Percentiles rank a stretch among this genome's conserved stretches.
These are phyloP conservation scores for Ceratocystis papillata DNA, from an alignment of 2,329 filamentous ascomycete genomes.

Conservation along the genomic window DNA sequence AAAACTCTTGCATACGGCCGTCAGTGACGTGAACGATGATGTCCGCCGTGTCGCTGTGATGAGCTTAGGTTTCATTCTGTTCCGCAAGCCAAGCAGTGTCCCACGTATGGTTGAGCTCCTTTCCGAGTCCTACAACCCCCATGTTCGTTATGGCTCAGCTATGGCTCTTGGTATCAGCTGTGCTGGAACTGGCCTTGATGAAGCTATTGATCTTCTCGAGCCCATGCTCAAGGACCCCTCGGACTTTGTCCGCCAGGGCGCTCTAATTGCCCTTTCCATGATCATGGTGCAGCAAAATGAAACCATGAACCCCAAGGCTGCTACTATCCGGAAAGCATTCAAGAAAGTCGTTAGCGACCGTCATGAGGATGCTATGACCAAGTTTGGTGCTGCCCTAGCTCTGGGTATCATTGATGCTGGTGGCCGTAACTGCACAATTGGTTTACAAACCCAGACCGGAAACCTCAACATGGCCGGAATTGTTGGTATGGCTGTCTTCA, in stretches of 20 bases:
- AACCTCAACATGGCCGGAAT: constrained; percentile 98
- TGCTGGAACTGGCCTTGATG: constrained; percentile 86
- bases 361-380: constrained; percentile 98
- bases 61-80: constrained; percentile 95
- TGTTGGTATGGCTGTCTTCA: constrained; percentile 95
- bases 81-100: constrained; percentile 93
- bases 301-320: constrained; percentile 94
- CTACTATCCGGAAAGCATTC: constrained; percentile 79
- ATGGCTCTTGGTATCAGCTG: constrained; percentile 98
- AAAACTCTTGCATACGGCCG: constrained; percentile 86
- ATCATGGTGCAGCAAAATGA: constrained; percentile 99
- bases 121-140: constrained; percentile 96
- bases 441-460: constrained; percentile 91
- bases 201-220: constrained; percentile 91
- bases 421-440: constrained; percentile 96
- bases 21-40: constrained; percentile 96
- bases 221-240: constrained; percentile 99
- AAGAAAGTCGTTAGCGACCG: constrained; percentile 89
- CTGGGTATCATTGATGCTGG: constrained; percentile 96
- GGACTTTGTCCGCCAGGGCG: constrained; percentile 95
- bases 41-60: constrained; percentile 93
- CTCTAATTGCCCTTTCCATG: constrained; percentile 88
- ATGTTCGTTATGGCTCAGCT: constrained; percentile 92
- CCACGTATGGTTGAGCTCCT: constrained; percentile 98
- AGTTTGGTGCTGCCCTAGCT: constrained; percentile 89